Evolutionary conservation across 768 basidiomycete species (phyloP).

Genomic region (Candolleomyces efflorescens): DNA sequence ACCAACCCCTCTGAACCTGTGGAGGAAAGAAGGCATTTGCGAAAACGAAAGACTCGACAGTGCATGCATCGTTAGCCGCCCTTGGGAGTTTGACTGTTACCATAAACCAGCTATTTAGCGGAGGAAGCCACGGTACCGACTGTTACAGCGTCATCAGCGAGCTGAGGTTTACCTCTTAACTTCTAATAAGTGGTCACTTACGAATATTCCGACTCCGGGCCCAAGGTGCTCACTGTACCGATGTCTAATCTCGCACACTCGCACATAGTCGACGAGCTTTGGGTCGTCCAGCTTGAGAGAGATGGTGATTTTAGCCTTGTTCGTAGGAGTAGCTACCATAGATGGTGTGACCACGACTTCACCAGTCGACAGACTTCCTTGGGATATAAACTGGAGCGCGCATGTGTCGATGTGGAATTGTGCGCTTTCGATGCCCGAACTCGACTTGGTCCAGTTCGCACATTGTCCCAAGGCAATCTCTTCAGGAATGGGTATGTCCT

Average conservation of each 20-base stretch:
- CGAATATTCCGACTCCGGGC: background rate
- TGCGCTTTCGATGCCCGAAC: background rate
- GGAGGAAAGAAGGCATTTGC: background rate
- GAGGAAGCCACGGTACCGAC: background rate
- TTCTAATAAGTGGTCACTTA: background rate
- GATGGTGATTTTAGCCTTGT: background rate
- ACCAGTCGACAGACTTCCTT: background rate
- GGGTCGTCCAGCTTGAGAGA: background rate
- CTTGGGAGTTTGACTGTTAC: background rate
- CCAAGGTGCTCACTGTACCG: background rate
- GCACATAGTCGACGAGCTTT: background rate
- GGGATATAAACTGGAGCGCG: background rate
- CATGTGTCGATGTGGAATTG: background rate
- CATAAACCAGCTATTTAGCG: background rate
- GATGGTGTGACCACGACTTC: background rate
- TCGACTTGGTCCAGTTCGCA: background rate
- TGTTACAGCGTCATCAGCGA: background rate
- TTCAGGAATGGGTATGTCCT: background rate
- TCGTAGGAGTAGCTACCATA: background rate
- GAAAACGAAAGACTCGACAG: background rate
- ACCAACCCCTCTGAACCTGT: background rate
- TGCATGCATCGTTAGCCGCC: background rate
- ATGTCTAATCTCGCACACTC: background rate
- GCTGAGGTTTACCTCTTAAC: background rate
- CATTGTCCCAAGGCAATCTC: background rate